Evolutionary conservation across 2,329 filamentous ascomycete genomes (phyloP), one percentile per base, ranked within the genome.

Genomic region (Penicillium sp.): DNA sequence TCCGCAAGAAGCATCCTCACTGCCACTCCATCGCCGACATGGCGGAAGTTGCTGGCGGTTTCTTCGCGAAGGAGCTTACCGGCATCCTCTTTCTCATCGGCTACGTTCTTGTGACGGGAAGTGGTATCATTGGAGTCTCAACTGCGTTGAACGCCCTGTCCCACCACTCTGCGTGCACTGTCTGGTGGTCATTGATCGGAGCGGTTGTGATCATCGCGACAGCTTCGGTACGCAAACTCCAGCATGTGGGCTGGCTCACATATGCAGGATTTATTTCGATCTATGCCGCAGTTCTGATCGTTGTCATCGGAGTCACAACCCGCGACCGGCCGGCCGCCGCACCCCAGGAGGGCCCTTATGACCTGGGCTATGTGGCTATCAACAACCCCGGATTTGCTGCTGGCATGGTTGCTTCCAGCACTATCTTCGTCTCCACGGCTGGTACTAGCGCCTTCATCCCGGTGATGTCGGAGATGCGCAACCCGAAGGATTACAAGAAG

Each of bases 391-490:
- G 76, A 10, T 87, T 87, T 65, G 79, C 81, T 1, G 80, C 78
- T 4, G 84, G 82, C 10, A 85, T 87, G 64, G 81, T 80, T 0
- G 82, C 83, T 38, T 78, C 80, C 0, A 78, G 78, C 2, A 84
- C 82, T 4, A 85, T 87, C 61, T 84, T 87, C 72, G 80, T 81
- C 53, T 82, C 82, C 2, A 79, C 78, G 4, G 82, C 83, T 1
- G 82, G 82, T 31, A 86, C 84, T 0, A 81, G 80, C 1, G 82
- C 82, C 3, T 87, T 86, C 66, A 71, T 88, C 3, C 83, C 84
- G 3, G 82, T 88, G 60, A 86, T 87, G 52, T 82, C 81, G 0
- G 86, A 88, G 73, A 88, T 88, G 84, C 75, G 73, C 33, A 75
- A 79, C 40, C 84, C 85, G 0, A 75, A 75, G 19, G 82, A 86